Conservation (phyloP, 2,329 filamentous ascomycete genomes). For the Sclerotinia spermophila region DNA sequence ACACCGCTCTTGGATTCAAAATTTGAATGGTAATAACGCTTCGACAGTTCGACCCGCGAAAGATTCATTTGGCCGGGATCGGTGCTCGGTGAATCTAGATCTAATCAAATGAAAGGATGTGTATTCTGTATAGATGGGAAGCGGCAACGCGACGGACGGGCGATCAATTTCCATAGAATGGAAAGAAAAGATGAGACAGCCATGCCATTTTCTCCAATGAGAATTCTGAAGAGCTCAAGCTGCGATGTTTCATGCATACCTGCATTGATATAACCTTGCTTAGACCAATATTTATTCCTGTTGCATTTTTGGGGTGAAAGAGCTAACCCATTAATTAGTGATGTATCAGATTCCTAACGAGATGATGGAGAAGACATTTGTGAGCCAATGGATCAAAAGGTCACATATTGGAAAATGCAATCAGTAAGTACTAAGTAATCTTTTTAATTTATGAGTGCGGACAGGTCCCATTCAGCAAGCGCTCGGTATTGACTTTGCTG, state of each 20-base stretch:
- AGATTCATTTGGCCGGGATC: neutral
- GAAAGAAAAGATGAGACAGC: conserved; percentile 10
- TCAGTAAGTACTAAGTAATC: neutral
- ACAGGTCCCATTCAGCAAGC: neutral
- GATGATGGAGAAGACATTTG: neutral
- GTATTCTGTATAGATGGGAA: neutral
- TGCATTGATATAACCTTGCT: conserved; percentile 10
- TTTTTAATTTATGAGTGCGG: neutral
- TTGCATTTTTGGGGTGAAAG: neutral
- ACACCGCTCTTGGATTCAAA: neutral
- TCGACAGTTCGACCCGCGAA: neutral
- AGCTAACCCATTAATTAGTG: neutral
- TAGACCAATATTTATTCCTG: neutral
- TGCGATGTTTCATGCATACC: conserved; percentile 16
- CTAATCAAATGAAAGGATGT: neutral
- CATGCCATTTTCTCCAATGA: neutral
- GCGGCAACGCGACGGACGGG: neutral
- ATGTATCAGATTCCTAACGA: conserved; percentile 8
- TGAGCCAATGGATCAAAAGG: neutral
- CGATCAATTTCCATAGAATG: conserved; percentile 9
- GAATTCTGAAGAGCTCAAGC: conserved; percentile 10
- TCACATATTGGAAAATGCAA: neutral
- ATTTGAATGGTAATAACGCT: conserved; percentile 3
- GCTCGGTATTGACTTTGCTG: conserved; percentile 4
- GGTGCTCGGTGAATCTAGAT: conserved; percentile 8